Evolutionary conservation across 176 grass and related monocot species (phyloP).

Genomic region (Aegilops bicornis): DNA sequence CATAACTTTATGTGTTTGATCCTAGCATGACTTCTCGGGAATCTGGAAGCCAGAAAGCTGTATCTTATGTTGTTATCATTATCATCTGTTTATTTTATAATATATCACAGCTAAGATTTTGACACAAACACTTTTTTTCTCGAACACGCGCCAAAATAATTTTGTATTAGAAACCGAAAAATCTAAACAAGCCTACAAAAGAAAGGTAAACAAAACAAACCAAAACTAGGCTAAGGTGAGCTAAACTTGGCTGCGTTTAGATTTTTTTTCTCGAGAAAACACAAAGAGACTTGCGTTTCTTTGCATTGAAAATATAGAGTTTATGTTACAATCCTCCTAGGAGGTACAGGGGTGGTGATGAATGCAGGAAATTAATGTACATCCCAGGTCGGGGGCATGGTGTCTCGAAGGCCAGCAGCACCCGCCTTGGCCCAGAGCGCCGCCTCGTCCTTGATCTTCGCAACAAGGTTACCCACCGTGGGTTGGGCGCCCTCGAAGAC

Average conservation of each 20-base stretch:
- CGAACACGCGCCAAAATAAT: not conserved
- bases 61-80: slow-evolving; percentile 19
- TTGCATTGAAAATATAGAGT: too few species aligned
- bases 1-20: slow-evolving; percentile 20
- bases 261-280: not conserved
- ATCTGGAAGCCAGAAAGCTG: not conserved
- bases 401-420: too few species aligned
- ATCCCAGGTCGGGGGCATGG: too few species aligned
- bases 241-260: not conserved
- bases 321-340: too few species aligned
- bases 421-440: too few species aligned
- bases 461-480: too few species aligned
- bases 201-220: not conserved
- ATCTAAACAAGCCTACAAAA: not conserved
- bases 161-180: not conserved
- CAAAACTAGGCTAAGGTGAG: not conserved
- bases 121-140: not conserved
- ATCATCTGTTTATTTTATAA: slow-evolving; percentile 25
- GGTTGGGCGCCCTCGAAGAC: too few species aligned
- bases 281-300: too few species aligned
- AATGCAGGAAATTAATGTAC: too few species aligned
- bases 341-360: too few species aligned
- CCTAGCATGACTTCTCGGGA: not conserved
- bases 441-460: too few species aligned
- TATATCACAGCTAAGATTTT: not conserved